Evolutionary conservation across 495 filamentous ascomycete species (phyloP).

Genomic region (Endocarpon pusillum): DNA sequence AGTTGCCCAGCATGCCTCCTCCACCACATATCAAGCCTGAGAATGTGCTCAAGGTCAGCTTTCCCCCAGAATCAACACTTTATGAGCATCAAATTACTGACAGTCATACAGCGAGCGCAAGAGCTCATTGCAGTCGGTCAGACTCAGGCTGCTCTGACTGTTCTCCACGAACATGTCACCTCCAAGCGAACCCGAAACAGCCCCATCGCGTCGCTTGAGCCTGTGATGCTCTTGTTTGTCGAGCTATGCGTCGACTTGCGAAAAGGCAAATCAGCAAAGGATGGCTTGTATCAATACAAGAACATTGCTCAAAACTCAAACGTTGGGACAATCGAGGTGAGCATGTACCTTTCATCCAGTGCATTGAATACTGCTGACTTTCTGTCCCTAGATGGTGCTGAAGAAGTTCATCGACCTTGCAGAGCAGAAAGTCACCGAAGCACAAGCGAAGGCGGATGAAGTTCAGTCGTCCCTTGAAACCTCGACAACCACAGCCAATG

Average conservation of each 20-base stretch:
- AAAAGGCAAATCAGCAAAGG: slow-evolving; percentile 95
- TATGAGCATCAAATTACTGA: no score
- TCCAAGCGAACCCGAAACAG: slow-evolving; percentile 95
- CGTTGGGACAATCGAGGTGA: slow-evolving; percentile 89
- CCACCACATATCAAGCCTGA: slow-evolving; percentile 93
- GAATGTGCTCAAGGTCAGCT: slow-evolving; percentile 80
- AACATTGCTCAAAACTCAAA: slow-evolving; percentile 99
- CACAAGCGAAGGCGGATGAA: slow-evolving; percentile 89
- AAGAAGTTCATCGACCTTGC: slow-evolving; percentile 96
- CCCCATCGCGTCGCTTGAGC: slow-evolving; percentile 89
- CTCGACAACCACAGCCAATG: slow-evolving; percentile 46
- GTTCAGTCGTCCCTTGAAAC: slow-evolving; percentile 75
- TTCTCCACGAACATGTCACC: slow-evolving; percentile 97
- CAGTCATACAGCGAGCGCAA: slow-evolving; percentile 62
- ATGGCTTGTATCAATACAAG: slow-evolving; percentile 98
- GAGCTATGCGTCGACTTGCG: slow-evolving; percentile 91
- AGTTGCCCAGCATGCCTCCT: slow-evolving; percentile 65
- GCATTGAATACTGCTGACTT: slow-evolving; percentile 13
- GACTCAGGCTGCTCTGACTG: slow-evolving; percentile 72
- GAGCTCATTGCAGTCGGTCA: slow-evolving; percentile 97
- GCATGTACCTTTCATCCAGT: no score
- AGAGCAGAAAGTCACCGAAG: slow-evolving; percentile 87
- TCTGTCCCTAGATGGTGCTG: slow-evolving; percentile 54
- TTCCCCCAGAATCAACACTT: slow-evolving; percentile 8
- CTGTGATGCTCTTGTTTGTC: slow-evolving; percentile 94